Conservation (phyloP, 2,329 filamentous ascomycete genomes). For the Paecilomyces sp. region DNA sequence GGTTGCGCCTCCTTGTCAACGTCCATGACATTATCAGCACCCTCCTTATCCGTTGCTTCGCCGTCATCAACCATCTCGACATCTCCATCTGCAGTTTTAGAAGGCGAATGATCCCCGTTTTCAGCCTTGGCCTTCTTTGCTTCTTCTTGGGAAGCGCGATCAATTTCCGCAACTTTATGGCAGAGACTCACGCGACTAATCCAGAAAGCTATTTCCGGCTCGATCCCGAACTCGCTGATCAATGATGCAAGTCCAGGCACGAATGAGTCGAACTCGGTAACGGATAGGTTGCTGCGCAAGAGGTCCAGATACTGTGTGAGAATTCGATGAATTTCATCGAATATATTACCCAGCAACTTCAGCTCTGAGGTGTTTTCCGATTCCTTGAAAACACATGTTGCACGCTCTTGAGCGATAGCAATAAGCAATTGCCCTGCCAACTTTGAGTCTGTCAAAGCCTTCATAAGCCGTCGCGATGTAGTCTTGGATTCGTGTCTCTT, state of each 20-base stretch:
- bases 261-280: conserved; percentile 67
- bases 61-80: conserved; percentile 27
- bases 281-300: conserved; percentile 68
- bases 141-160: conserved; percentile 24
- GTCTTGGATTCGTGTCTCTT: conserved; percentile 67
- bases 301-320: conserved; percentile 85
- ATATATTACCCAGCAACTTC: conserved; percentile 79
- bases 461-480: conserved; percentile 73
- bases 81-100: conserved; percentile 24
- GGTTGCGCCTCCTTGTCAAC: conserved; percentile 23
- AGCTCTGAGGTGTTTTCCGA: conserved; percentile 64
- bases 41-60: conserved; percentile 10
- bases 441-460: conserved; percentile 67
- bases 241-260: conserved; percentile 70
- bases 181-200: conserved; percentile 70
- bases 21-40: conserved; percentile 24
- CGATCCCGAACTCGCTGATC: conserved; percentile 70
- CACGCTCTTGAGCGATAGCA: conserved; percentile 81
- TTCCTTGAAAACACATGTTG: conserved; percentile 73
- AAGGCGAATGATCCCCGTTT: conserved; percentile 14
- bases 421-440: conserved; percentile 80
- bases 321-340: conserved; percentile 83
- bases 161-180: conserved; percentile 49
- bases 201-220: conserved; percentile 75
- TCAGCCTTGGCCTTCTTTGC: conserved; percentile 10